phyloP scores from a whole-genome alignment of 1,139 yeast species.

The Pneumocystis jirovecii region DNA sequence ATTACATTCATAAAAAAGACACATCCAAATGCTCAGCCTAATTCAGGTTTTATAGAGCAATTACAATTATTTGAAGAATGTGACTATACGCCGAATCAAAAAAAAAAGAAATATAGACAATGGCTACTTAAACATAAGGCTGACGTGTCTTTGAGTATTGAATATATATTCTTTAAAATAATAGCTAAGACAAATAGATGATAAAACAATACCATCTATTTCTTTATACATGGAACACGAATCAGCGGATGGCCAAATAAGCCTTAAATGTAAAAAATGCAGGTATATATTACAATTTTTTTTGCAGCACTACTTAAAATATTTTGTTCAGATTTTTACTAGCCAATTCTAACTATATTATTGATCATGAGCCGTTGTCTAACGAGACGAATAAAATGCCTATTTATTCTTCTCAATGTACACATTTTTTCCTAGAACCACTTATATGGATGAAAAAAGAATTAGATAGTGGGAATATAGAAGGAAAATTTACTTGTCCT shows the following conservation, averaged over 20 bases:
- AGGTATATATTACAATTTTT: slow-evolving; percentile 14
- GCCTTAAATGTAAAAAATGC: slow-evolving; percentile 25
- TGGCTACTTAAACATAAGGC: slow-evolving; percentile 34
- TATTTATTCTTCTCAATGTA: slow-evolving; percentile 52
- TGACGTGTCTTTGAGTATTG: slow-evolving; percentile 17
- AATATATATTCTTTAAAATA: slow-evolving; percentile 19
- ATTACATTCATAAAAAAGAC: slow-evolving; percentile 55
- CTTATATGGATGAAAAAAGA: slow-evolving; percentile 80
- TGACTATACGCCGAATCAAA: slow-evolving; percentile 28
- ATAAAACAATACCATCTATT: slow-evolving; percentile 23
- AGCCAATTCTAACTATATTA: slow-evolving; percentile 18
- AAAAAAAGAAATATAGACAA: slow-evolving; percentile 35
- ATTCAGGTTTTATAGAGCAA: slow-evolving; percentile 58
- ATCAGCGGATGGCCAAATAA: slow-evolving; percentile 18
- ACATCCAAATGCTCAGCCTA: slow-evolving; percentile 51
- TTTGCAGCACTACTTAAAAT: neutral
- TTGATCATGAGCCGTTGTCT: slow-evolving; percentile 15
- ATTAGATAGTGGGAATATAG: slow-evolving; percentile 49
- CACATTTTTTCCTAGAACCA: slow-evolving; percentile 82
- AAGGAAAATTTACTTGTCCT: slow-evolving; percentile 77
- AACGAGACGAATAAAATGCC: slow-evolving; percentile 9
- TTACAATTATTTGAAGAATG: slow-evolving; percentile 43
- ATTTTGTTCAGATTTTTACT: slow-evolving; percentile 17
- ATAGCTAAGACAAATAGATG: slow-evolving; percentile 13
- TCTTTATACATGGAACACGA: slow-evolving; percentile 19